Evolutionary conservation across 495 filamentous ascomycete species (phyloP).

Genomic region (Aspergillus indologenus): DNA sequence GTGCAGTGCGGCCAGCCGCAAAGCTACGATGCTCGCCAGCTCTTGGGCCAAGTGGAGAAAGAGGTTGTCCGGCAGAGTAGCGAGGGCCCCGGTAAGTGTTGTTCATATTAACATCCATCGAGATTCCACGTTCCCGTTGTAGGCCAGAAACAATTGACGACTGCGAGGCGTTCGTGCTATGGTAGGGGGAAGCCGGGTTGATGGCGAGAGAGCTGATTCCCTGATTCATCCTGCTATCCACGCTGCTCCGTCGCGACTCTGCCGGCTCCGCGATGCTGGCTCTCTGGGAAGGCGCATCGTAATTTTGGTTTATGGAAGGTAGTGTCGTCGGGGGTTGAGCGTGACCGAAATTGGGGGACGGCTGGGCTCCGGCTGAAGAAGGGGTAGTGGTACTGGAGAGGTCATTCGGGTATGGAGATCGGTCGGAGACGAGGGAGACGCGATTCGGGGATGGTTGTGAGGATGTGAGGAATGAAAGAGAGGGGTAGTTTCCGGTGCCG

Average conservation of each 20-base stretch:
- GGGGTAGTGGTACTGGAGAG: slow-evolving; percentile 44
- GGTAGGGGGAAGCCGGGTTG: slow-evolving; percentile 64
- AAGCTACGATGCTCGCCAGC: slow-evolving; percentile 52
- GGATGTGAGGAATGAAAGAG: slow-evolving; percentile 47
- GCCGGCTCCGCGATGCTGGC: slow-evolving; percentile 45
- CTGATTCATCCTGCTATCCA: slow-evolving; percentile 74
- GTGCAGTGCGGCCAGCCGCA: slow-evolving; percentile 60
- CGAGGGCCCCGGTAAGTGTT: slow-evolving; percentile 60
- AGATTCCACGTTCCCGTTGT: slow-evolving; percentile 52
- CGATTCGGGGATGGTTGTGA: slow-evolving; percentile 52
- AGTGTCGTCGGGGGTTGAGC: slow-evolving; percentile 41
- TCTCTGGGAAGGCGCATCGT: slow-evolving; percentile 44
- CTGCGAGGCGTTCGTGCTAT: slow-evolving; percentile 73
- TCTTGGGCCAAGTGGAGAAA: slow-evolving; percentile 49
- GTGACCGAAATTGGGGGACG: slow-evolving; percentile 42
- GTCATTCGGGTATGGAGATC: slow-evolving; percentile 42
- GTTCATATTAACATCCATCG: slow-evolving; percentile 37
- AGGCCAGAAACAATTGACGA: slow-evolving; percentile 67
- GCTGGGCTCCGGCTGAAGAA: slow-evolving; percentile 46
- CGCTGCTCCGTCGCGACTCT: slow-evolving; percentile 69
- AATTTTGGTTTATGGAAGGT: slow-evolving; percentile 52
- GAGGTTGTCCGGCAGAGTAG: slow-evolving; percentile 43
- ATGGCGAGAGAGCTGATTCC: slow-evolving; percentile 67
- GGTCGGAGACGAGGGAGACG: slow-evolving; percentile 42
- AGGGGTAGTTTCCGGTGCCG: slow-evolving; percentile 48